Conservation (phyloP, 23 red algal species). For the Gracilaria vermiculophylla region DNA sequence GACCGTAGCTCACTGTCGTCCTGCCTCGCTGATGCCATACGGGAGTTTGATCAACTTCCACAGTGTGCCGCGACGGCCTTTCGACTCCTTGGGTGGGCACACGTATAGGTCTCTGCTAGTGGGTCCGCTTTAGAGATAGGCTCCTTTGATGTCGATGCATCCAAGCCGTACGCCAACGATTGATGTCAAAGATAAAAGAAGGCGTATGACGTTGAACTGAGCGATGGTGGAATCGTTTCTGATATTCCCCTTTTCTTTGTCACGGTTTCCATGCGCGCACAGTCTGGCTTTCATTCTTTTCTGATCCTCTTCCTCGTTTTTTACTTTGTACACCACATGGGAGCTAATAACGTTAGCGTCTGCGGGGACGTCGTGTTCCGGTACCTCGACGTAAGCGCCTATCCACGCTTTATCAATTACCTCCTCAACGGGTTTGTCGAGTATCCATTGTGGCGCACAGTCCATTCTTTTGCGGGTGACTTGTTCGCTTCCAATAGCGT, state of each 20-base stretch:
- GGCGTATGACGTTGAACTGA: constrained; percentile 34
- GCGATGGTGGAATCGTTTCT: constrained; percentile 35
- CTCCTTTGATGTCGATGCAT: constrained; percentile 50
- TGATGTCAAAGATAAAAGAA: not conserved
- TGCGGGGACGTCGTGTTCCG: constrained; percentile 1
- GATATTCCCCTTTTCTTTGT: constrained; percentile 40
- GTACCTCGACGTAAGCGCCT: constrained; percentile 24
- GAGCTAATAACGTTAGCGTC: constrained; percentile 18
- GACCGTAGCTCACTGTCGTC: not conserved
- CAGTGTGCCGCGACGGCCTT: not conserved
- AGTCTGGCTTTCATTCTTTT: constrained; percentile 28
- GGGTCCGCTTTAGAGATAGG: constrained; percentile 47
- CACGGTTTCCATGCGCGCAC: constrained; percentile 38
- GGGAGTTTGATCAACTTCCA: constrained; percentile 36
- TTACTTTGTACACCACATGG: constrained; percentile 49
- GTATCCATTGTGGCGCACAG: constrained; percentile 33
- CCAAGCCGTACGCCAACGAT: not conserved
- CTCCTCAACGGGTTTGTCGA: constrained; percentile 13
- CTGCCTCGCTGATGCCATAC: constrained; percentile 22
- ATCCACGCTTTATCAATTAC: constrained; percentile 21
- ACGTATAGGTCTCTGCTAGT: constrained; percentile 5
- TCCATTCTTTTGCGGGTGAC: constrained; percentile 39
- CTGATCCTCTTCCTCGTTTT: constrained; percentile 5
- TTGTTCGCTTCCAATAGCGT: constrained; percentile 2
- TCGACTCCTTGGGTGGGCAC: constrained; percentile 27